These are phyloP conservation scores for Coemansia erecta DNA, from an alignment of 192 early-diverging fungal species.

Conservation along the genomic window DNA sequence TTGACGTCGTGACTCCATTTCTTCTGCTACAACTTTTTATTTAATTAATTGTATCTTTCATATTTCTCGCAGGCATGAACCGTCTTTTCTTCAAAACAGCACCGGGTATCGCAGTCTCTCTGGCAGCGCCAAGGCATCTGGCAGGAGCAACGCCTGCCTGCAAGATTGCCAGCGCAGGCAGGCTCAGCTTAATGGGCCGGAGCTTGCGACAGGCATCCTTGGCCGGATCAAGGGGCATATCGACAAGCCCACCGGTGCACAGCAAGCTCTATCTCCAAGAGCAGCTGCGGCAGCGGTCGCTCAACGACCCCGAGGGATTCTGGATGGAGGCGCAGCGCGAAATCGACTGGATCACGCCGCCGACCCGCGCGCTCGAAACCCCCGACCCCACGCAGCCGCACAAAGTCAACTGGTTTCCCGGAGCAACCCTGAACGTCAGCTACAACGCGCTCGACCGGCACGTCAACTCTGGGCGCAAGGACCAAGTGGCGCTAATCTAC, in stretches of 20 bases:
- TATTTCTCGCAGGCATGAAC: too few species aligned
- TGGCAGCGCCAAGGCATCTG: too few species aligned
- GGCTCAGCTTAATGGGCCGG: too few species aligned
- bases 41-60: too few species aligned
- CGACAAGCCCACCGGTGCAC: neutral
- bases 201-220: too few species aligned
- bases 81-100: too few species aligned
- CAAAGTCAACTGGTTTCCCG: constrained; percentile 64
- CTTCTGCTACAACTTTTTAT: too few species aligned
- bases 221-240: neutral
- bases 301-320: constrained; percentile 16
- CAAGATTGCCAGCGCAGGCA: too few species aligned
- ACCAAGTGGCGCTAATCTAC: constrained; percentile 69
- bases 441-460: constrained; percentile 35
- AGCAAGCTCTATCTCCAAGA: constrained; percentile 13
- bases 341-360: constrained; percentile 38
- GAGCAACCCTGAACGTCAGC: constrained; percentile 61
- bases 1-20: too few species aligned
- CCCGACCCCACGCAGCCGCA: constrained; percentile 11
- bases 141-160: too few species aligned
- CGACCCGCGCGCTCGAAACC: constrained; percentile 52
- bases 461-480: constrained; percentile 55
- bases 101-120: too few species aligned
- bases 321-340: constrained; percentile 23
- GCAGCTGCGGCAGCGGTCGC: constrained; percentile 12